These are phyloP conservation scores for Boletus smithii DNA, from an alignment of 1,284 basidiomycete genomes.

Conservation along the genomic window DNA sequence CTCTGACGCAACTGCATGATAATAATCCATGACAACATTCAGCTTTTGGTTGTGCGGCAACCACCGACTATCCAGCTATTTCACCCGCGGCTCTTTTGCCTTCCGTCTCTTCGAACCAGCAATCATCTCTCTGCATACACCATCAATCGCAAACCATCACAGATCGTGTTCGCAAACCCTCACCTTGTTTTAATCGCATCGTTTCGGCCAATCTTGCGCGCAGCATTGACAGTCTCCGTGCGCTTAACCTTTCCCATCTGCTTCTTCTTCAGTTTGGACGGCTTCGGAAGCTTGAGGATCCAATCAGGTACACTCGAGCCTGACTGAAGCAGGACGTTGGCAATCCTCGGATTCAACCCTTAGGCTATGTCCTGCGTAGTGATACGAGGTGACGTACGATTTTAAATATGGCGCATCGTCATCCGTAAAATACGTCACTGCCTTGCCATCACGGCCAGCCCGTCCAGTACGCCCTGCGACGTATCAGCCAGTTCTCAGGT, in stretches of 20 bases:
- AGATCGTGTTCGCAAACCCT: slow-evolving; percentile 12
- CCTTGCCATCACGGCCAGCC: slow-evolving; percentile 87
- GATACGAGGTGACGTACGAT: slow-evolving; percentile 52
- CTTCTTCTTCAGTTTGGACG: slow-evolving; percentile 83
- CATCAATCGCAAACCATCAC: slow-evolving; percentile 1
- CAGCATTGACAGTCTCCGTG: slow-evolving; percentile 70
- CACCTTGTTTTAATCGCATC: slow-evolving; percentile 75
- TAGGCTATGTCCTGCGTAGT: slow-evolving; percentile 9
- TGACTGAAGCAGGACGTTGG: slow-evolving; percentile 90
- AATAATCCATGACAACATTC: too few species aligned
- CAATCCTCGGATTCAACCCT: slow-evolving; percentile 58
- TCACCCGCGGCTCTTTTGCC: slow-evolving; percentile 34
- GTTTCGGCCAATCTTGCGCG: slow-evolving; percentile 66
- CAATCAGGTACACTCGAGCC: slow-evolving; percentile 88
- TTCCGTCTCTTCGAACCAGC: slow-evolving; percentile 64
- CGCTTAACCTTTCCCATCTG: slow-evolving; percentile 84
- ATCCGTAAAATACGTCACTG: slow-evolving; percentile 94
- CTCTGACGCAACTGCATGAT: too few species aligned
- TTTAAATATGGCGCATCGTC: slow-evolving; percentile 91
- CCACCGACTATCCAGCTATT: too few species aligned
- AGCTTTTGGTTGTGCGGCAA: too few species aligned
- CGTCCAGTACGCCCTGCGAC: slow-evolving; percentile 82
- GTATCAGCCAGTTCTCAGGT: neutral
- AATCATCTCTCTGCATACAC: slow-evolving; percentile 61
- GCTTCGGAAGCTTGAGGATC: slow-evolving; percentile 84